phyloP scores from a whole-genome alignment of 352 stramenopile species.

The Phytophthora fragariae region DNA sequence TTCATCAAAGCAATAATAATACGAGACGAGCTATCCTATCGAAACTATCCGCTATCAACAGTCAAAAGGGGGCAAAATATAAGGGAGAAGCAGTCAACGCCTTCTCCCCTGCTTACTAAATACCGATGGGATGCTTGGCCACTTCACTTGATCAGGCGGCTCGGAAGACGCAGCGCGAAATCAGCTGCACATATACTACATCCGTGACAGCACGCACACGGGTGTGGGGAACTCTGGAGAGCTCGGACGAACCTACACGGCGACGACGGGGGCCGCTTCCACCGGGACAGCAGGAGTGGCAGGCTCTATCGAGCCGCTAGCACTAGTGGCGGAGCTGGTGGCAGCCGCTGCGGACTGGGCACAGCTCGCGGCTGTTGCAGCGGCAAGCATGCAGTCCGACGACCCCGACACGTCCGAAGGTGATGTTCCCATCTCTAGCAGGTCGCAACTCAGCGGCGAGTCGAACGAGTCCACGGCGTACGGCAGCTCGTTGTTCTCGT shows the following conservation, averaged over 20 bases:
- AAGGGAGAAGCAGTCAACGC: slow-evolving; percentile 23
- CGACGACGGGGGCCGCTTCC: slow-evolving; percentile 31
- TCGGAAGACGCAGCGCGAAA: slow-evolving; percentile 24
- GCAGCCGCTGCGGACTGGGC: slow-evolving; percentile 25
- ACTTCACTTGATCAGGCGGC: slow-evolving; percentile 25
- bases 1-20: slow-evolving; percentile 42
- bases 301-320: slow-evolving; percentile 26
- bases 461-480: slow-evolving; percentile 73
- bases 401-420: slow-evolving; percentile 65
- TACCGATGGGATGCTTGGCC: slow-evolving; percentile 36
- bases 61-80: slow-evolving; percentile 36
- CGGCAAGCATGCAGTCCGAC: slow-evolving; percentile 59
- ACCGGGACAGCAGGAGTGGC: slow-evolving; percentile 13
- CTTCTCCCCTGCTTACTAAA: slow-evolving; percentile 45
- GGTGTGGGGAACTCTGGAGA: slow-evolving; percentile 14
- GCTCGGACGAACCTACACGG: slow-evolving; percentile 28
- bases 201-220: slow-evolving; percentile 18
- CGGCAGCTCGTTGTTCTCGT: slow-evolving; percentile 67
- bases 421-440: slow-evolving; percentile 74
- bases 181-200: slow-evolving; percentile 42
- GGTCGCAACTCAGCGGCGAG: slow-evolving; percentile 51
- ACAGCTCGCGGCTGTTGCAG: slow-evolving; percentile 34
- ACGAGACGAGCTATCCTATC: slow-evolving; percentile 39
- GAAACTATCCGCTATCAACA: slow-evolving; percentile 41
- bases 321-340: slow-evolving; percentile 11